Evolutionary conservation across 805 yeast species (phyloP).

Genomic region (Candida endomychidarum): DNA sequence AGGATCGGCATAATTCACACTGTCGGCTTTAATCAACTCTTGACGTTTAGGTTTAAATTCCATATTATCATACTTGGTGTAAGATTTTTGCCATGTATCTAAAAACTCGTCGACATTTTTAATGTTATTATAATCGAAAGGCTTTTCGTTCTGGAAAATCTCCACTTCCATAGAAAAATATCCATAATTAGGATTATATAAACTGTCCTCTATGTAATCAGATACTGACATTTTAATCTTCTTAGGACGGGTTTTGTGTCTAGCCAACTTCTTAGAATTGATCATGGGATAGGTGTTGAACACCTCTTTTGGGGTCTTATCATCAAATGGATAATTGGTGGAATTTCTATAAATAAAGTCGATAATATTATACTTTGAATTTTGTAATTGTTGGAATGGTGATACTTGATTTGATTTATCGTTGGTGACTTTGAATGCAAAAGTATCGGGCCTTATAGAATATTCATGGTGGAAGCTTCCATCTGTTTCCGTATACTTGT

Average conservation of each 20-base stretch:
- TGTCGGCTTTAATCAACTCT: constrained; percentile 15
- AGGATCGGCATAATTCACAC: constrained; percentile 16
- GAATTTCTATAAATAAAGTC: constrained; percentile 39
- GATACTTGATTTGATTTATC: constrained; percentile 10
- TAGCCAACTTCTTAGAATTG: constrained; percentile 32
- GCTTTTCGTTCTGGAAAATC: constrained; percentile 65
- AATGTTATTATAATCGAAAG: constrained; percentile 60
- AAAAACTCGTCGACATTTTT: constrained; percentile 69
- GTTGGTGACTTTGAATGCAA: constrained; percentile 40
- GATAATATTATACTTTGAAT: constrained; percentile 25
- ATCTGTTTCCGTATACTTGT: constrained; percentile 14
- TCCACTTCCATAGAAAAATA: constrained; percentile 78
- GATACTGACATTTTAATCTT: constrained; percentile 68
- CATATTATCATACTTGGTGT: constrained; percentile 47
- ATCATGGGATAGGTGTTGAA: constrained; percentile 36
- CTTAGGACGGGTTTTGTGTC: constrained; percentile 49
- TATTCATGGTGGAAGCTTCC: constrained; percentile 37
- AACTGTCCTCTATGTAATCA: constrained; percentile 82
- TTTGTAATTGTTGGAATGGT: constrained; percentile 13
- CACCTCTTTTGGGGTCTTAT: constrained; percentile 38
- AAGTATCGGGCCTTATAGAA: constrained; percentile 46
- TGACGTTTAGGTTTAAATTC: constrained; percentile 14
- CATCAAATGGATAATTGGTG: constrained; percentile 42
- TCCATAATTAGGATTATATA: constrained; percentile 81
- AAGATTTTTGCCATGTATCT: constrained; percentile 64